Evolutionary conservation across 305 asterid species (phyloP).

Genomic region (Petunia hybrid): DNA sequence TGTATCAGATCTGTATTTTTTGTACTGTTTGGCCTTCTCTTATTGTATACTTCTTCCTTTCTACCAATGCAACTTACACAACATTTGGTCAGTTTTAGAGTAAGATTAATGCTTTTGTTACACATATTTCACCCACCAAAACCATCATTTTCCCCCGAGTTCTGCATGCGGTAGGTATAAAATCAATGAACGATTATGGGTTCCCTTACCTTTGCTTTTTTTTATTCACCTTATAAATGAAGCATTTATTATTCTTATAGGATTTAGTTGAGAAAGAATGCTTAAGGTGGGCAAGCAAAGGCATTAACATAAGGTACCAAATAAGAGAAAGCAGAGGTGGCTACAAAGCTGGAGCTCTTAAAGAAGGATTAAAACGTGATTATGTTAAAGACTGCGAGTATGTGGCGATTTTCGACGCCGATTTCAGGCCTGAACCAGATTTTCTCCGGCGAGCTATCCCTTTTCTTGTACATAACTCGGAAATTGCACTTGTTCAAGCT

Average conservation of each 20-base stretch:
- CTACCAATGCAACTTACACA: neutral
- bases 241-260: constrained; percentile 43
- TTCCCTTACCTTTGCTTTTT: neutral
- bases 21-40: neutral
- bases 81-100: neutral
- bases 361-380: constrained; percentile 72
- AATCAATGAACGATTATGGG: constrained; percentile 24
- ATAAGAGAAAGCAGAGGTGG: constrained; percentile 75
- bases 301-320: constrained; percentile 68
- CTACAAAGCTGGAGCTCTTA: constrained; percentile 87
- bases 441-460: constrained; percentile 76
- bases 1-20: constrained; percentile 15
- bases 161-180: constrained; percentile 15
- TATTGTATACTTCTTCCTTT: neutral
- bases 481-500: constrained; percentile 76
- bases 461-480: constrained; percentile 67
- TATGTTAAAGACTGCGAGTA: constrained; percentile 73
- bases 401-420: constrained; percentile 83
- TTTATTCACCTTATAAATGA: constrained; percentile 1
- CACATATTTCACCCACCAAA: constrained; percentile 31
- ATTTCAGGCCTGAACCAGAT: constrained; percentile 80
- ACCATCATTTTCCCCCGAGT: neutral
- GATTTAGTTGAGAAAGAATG: constrained; percentile 86
- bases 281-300: constrained; percentile 77
- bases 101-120: neutral